Evolutionary conservation across 768 basidiomycete genomes (phyloP), one percentile per base, ranked within the genome.

Genomic region (Naganishia onofrii): DNA sequence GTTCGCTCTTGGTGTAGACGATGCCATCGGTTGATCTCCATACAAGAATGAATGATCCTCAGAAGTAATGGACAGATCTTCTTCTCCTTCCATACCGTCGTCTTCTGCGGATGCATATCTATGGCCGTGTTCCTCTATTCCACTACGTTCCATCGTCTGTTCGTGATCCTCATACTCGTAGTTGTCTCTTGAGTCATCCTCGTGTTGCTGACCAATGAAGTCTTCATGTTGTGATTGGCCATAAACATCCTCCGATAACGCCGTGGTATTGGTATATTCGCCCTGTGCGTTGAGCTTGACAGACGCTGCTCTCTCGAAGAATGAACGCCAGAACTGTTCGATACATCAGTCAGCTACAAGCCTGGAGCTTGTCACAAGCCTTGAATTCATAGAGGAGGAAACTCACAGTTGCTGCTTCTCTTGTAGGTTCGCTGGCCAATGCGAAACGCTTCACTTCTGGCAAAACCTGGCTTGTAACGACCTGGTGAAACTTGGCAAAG

Each of bases 291-390:
- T 88, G 53, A 93, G 89, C 48, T 88, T 87, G 32, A 93, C 89
- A 74, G 92, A 89, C 3, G 95, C 94, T 10, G 93, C 92, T 70
- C 90, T 87, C 77, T 97, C 93, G 77, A 93, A 97, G 84, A 99
- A 98, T 0, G 91, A 89, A 4, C 89, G 89, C 94, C 95, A 98
- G 79, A 97, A 97, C 94, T 95, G 75, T 0, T 29, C 32, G 7
- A 21, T 21, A 8, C 58, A 44, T 23, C 1, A 51, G n/a, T 21
- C 48, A 21, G 23, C 12, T 26, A 51, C n/a, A 3, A 12, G 15
- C 4, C 4, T 26, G 21, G 23, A 17, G 23, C 23, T 12, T 8
- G 21, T n/a, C 13, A 1, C 12, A 12, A n/a, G n/a, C 3, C 48
- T 4, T 4, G n/a, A 51, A 51, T 1, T 19, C 42, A 7, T 0